These are phyloP conservation scores for Avena sativa DNA, from an alignment of 176 grass and related monocot genomes.

Conservation along the genomic window DNA sequence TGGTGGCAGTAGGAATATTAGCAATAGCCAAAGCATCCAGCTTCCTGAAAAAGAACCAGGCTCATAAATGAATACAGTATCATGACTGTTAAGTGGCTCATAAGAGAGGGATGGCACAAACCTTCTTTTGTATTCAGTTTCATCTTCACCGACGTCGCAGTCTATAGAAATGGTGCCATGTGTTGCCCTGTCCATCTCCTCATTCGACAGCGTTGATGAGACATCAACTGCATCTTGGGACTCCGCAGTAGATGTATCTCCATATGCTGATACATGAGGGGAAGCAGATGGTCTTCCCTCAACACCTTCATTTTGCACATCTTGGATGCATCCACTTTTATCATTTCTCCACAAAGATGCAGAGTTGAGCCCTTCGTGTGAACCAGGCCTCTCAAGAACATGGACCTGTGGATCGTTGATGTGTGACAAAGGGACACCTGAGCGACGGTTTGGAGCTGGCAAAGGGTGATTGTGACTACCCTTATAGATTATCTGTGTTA, in stretches of 20 bases:
- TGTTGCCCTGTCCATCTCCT: constrained; percentile 77
- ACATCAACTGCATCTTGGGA: constrained; percentile 69
- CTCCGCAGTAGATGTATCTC: constrained; percentile 54
- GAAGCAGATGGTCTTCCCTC: constrained; percentile 49
- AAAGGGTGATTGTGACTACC: constrained; percentile 71
- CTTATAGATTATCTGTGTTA: constrained; percentile 76
- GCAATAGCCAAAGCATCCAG: constrained; percentile 60
- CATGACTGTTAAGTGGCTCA: background rate
- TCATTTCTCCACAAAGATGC: constrained; percentile 53
- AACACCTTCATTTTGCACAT: constrained; percentile 48
- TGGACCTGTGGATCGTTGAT: constrained; percentile 34
- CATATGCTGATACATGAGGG: constrained; percentile 36
- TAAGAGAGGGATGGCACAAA: constrained; percentile 35
- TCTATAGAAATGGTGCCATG: constrained; percentile 58
- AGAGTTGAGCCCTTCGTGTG: constrained; percentile 35
- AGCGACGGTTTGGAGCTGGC: constrained; percentile 41
- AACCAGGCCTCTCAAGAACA: constrained; percentile 45
- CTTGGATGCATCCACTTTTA: constrained; percentile 52
- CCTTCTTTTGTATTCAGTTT: constrained; percentile 95
- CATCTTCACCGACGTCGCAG: constrained; percentile 74
- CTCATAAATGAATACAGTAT: constrained; percentile 27
- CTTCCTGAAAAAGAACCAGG: constrained; percentile 66
- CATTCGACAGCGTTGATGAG: constrained; percentile 80
- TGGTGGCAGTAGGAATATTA: constrained; percentile 25
- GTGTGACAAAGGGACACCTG: constrained; percentile 35